Base-by-base conservation (phyloP, 2,329 filamentous ascomycete species). In the Cladosporium sp. region DNA sequence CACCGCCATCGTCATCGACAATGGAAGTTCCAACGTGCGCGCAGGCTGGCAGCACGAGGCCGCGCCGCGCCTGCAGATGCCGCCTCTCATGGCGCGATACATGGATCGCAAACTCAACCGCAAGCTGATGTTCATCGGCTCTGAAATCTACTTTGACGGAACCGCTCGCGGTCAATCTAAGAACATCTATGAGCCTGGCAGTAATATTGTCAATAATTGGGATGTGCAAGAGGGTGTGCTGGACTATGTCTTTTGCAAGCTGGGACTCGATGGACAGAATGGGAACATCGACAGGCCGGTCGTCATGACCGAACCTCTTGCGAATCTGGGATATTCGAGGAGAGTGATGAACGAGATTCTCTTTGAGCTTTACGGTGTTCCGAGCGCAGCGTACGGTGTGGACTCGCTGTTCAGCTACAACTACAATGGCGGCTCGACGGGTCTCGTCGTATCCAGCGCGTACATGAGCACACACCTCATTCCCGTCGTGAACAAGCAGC, bases 371-470 rank as follows among this genome's bases (percentile, higher is more conserved):
- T 98, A 98, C 68, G 82, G 83, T 53, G 91, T 88, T 9, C 92
- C 93, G 0, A 92, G 88, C 1, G 78, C 96, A 20, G 87, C 91
- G 15, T 96, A 93, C 69, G 93, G 93, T 45, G 91, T 98, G 71
- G 93, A 98, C 69, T 94, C 91, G 9, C 80, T 98, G 27, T 98
- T 98, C 72, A 94, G 92, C 16, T 98, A 95, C 73, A 79, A 85
- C 54, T 87, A 95, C 72, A 98, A 98, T 67, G 82, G 86, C 54
- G 93, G 93, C 55, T 83, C 78, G 43, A 92, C 88, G 20, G 93
- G 93, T 6, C 75, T 98, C 18, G 86, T 98, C 32, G 80, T 97
- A 27, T 94, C 89, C 2, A 95, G 91, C 0, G 95, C 90, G 3
- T 86, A 96, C 65, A 95, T 89, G 39, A 88, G 93, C 2, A 98